Evolutionary conservation across 345 rosid genomes (phyloP), one percentile per base, ranked within the genome.

Genomic region (Populus euphratica): DNA sequence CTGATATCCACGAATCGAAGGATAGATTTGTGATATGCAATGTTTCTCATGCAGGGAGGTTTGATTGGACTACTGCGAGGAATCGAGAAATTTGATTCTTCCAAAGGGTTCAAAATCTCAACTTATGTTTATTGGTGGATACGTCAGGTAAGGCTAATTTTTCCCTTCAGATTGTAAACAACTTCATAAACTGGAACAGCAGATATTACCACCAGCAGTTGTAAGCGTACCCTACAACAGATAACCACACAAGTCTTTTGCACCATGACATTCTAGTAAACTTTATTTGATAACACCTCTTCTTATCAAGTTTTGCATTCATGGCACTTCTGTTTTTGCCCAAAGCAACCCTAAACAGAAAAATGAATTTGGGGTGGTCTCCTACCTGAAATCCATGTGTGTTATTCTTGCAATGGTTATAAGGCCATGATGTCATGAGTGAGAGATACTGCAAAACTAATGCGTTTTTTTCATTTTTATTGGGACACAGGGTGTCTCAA

Each of bases 91-190:
- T 95, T 91, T 63, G 99, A 93, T 88, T 89, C 99, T 78, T 91
- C 98, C 18, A 94, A 90, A 74, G 98, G 98, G 23, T 92, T 89
- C 86, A 92, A 88, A 81, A 91, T 94, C 52, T 94, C 98, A 73
- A 94, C 98, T 81, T 94, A 94, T 79, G 98, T 94, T 44, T 94
- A 94, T 76, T 95, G 99, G 99, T 95, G 98, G 98, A 95, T 95
- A 74, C 97, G 97, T 82, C 99, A 95, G 97, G 99, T 92, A 79
- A 70, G 85, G 78, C 73, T 29, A 27, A 54, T 25, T 7, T 62
- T 79, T 56, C 73, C 75, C 63, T 44, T 38, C 18, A 14, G 16
- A 43, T 61, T 25, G 25, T 47, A 35, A 13, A 44, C 23, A 35
- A 25, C 20, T 36, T 59, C 11, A 23, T 8, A 20, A 43, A 29